Base-by-base conservation (phyloP, 139 green algal genomes). In the Picochlorum sp. region DNA sequence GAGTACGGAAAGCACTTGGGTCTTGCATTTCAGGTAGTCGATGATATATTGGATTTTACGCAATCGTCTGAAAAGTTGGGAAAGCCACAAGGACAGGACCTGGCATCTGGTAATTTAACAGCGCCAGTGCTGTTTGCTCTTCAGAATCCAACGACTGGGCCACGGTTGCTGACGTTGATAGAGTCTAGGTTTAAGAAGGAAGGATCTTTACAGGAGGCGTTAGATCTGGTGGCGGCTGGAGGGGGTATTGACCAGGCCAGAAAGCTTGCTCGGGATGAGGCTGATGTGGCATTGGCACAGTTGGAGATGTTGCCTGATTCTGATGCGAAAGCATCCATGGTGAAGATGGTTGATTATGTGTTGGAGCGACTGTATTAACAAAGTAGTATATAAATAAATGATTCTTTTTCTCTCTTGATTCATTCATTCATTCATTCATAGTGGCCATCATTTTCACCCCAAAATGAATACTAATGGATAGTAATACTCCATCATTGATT, bases 1-100 rank as follows among this genome's bases (percentile, higher is more conserved):
- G 81, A 81, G 5, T 99, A 98, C 71, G 94, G 94, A 57, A 89
- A 88, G 57, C 92, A 98, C 62, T 71, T 99, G 68, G 94, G 94
- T 1, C 80, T 99, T 41, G 94, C 94, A 1, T 99, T 98, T 78
- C 89, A 96, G 74, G 72, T 92, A n/a, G 93, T 99, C 26, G 94
- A 99, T 62, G 94, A 99, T 79, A 96, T 99, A 56, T 77, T 99
- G 55, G 94, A 99, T 78, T 98, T 97, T 75, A 99, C 94, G 0
- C 91, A 97, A 65, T 75, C 69, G n/a, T 50, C 78, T 6, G 92
- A 96, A 79, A 41, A 49, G 32, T 81, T 99, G 16, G 94, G 94
- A 54, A 99, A 99, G 79, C 93, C 93, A 49, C 82, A 92, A 69
- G 92, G 92, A 3, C 91, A 96, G 65, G 94, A 99, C 76, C 77